phyloP scores from a whole-genome alignment of 169 alveolate species.

The Plasmodium gallinaceum region DNA sequence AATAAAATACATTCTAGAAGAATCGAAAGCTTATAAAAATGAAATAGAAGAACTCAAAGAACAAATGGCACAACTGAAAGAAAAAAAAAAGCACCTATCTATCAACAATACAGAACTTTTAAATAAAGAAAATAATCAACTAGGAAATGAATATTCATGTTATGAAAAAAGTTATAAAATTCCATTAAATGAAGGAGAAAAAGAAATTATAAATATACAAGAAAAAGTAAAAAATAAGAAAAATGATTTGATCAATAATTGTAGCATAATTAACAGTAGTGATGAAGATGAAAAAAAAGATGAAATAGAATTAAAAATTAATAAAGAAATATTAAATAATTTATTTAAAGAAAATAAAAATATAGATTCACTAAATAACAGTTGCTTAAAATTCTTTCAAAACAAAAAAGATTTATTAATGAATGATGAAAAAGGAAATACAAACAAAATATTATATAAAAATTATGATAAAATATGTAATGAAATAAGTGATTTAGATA shows the following conservation, averaged over 20 bases:
- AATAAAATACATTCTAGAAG: conserved; percentile 3
- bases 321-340: not conserved
- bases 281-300: not conserved
- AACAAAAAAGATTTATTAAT: not conserved
- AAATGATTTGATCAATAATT: not conserved
- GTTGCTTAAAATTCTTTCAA: not conserved
- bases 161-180: not conserved
- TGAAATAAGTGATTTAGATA: conserved; percentile 10
- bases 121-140: not conserved
- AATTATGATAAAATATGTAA: conserved; percentile 14
- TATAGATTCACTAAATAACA: not conserved
- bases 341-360: conserved; percentile 1
- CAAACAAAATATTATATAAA: not conserved
- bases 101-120: too few relatives aligned
- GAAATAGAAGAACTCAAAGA: not conserved
- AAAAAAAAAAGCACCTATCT: not conserved
- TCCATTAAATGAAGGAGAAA: not conserved
- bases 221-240: not conserved
- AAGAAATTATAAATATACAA: too few relatives aligned
- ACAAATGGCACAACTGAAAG: not conserved
- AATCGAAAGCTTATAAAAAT: not conserved
- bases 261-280: not conserved
- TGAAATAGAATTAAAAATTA: not conserved
- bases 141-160: not conserved
- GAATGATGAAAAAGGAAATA: not conserved